These are phyloP conservation scores for Xylariales sp. DNA, from an alignment of 2,329 filamentous ascomycete genomes.

Conservation along the genomic window DNA sequence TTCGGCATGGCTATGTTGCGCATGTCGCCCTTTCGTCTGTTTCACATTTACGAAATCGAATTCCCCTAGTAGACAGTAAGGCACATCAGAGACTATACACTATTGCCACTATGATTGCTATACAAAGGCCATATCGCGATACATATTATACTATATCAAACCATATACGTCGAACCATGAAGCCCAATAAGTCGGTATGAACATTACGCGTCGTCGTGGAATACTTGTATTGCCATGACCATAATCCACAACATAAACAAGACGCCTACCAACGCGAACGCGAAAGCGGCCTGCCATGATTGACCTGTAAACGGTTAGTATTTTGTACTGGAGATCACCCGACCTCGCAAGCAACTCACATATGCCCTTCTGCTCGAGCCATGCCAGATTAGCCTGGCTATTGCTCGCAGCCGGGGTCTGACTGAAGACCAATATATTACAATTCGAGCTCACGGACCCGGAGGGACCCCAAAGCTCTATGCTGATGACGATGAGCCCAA, in stretches of 20 bases:
- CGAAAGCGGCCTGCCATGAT: constrained; percentile 61
- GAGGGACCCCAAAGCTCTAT: constrained; percentile 60
- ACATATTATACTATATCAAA: too few relatives aligned
- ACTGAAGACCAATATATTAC: constrained; percentile 53
- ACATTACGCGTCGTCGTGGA: constrained; percentile 29
- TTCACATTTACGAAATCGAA: too few relatives aligned
- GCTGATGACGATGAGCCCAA: constrained; percentile 57
- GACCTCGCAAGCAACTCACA: constrained; percentile 38
- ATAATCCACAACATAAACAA: constrained; percentile 65
- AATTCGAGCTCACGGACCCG: constrained; percentile 55
- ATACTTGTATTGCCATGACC: constrained; percentile 63
- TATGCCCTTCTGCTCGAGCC: constrained; percentile 59
- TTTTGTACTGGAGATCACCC: neutral
- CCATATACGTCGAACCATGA: too few relatives aligned
- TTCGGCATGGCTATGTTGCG: too few relatives aligned
- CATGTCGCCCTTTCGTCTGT: too few relatives aligned
- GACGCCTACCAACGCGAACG: constrained; percentile 54
- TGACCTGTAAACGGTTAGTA: constrained; percentile 38
- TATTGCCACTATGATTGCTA: too few relatives aligned
- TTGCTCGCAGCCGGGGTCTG: constrained; percentile 42
- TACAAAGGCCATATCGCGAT: too few relatives aligned
- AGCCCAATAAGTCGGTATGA: too few relatives aligned
- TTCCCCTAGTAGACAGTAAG: too few relatives aligned
- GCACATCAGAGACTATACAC: too few relatives aligned
- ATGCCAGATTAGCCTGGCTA: constrained; percentile 53